phyloP scores from a whole-genome alignment of 1,284 basidiomycete genomes.

The Apiotrichum montevideense region DNA sequence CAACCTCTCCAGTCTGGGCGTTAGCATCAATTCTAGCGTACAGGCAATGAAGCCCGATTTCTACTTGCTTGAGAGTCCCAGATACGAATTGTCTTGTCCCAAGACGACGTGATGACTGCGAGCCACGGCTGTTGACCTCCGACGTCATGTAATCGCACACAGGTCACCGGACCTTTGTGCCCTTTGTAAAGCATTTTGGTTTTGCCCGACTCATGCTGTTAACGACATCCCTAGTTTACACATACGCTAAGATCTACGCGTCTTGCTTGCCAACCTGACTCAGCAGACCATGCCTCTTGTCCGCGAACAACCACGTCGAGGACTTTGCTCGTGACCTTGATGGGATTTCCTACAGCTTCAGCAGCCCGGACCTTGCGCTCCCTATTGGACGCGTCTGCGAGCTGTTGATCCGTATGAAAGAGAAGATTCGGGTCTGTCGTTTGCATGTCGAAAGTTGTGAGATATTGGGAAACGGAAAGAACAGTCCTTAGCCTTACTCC shows the following conservation, averaged over 20 bases:
- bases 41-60: not conserved
- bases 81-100: conserved; percentile 82
- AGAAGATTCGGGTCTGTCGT: conserved; percentile 51
- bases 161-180: conserved; percentile 80
- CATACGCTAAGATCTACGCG: conserved; percentile 68
- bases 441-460: conserved; percentile 37
- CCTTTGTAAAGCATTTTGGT: conserved; percentile 68
- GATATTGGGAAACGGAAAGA: too few species aligned
- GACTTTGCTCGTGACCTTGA: conserved; percentile 67
- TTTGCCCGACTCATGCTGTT: conserved; percentile 60
- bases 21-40: not conserved
- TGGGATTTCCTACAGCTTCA: conserved; percentile 66
- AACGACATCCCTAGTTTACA: not conserved
- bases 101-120: conserved; percentile 71
- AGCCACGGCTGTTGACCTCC: conserved; percentile 26
- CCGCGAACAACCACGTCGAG: conserved; percentile 62
- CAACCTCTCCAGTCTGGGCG: conserved; percentile 57
- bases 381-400: conserved; percentile 60
- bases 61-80: conserved; percentile 67
- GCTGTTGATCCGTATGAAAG: conserved; percentile 67
- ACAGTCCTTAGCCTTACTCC: too few species aligned
- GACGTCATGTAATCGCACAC: conserved; percentile 56
- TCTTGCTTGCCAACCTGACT: conserved; percentile 68
- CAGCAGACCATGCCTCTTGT: conserved; percentile 72
- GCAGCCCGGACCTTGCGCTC: conserved; percentile 64